Base-by-base conservation (phyloP, 2,329 filamentous ascomycete genomes). In the Colletotrichum sp. region DNA sequence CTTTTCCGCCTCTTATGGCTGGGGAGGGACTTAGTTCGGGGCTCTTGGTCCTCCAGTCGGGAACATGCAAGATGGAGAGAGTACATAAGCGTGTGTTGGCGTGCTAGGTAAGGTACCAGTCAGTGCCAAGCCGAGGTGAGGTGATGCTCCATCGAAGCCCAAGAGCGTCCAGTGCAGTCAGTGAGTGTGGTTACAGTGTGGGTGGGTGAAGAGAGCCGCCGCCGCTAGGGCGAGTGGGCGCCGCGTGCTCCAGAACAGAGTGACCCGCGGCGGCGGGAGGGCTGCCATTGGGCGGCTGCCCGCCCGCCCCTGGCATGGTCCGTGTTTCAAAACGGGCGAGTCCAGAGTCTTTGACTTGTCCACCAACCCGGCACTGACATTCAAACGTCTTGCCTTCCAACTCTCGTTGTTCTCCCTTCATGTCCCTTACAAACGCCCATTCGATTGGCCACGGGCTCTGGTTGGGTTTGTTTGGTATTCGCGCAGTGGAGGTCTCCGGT, bases 311-410 rank as follows among this genome's bases (percentile, higher is more conserved):
- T 73, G 74, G 59, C 74, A 74, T 73, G 74, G 70, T 48, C 74
- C 64, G 70, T 69, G 74, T 75, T 75, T 75, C 74, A 61, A 68
- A 75, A 67, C 52, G 73, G 55, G 66, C 66, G 66, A 68, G 66
- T 68, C 59, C 60, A 63, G 48, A 39, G 59, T 67, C 73, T 73
- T 57, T 64, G 73, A 73, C 70, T 69, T 60, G 27, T 63, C 70
- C 73, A 73, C 22, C 39, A 75, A 72, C 27, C 69, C 68, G 34
- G 19, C 25, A 28, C 52, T 61, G 48, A 65, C 44, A 59, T 73
- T 61, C 70, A 73, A 73, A 60, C 73, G 64, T 25, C 64, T 63
- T 67, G 30, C 30, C 73, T 32, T 75, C 59, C 60, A 30, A 15
- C 11, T 61, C n/a, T 70, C 55, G 44, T 65, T 63, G 32, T 63